Evolutionary conservation across 768 basidiomycete species (phyloP).

Genomic region (Cystobasidium onofrii): DNA sequence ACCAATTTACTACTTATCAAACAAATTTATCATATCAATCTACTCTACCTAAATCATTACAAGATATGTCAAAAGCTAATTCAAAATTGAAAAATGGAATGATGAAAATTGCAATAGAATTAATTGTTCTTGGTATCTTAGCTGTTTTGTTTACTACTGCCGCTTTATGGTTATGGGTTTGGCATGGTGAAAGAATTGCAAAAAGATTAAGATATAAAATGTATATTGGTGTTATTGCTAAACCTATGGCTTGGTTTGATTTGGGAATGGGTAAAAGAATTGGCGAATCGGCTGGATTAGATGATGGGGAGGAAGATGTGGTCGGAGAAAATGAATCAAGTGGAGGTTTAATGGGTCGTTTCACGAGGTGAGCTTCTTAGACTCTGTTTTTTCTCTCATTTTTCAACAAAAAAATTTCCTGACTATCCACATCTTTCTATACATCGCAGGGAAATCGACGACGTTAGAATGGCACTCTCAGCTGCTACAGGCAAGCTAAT

Average conservation of each 20-base stretch:
- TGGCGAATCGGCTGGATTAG: constrained; percentile 44
- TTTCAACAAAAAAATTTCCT: too few relatives aligned
- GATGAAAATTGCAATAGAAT: constrained; percentile 41
- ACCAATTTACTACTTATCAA: constrained; percentile 60
- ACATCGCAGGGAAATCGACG: constrained; percentile 94
- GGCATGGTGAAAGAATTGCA: constrained; percentile 72
- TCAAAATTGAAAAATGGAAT: constrained; percentile 39
- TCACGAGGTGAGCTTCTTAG: constrained; percentile 63
- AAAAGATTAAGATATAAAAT: constrained; percentile 60
- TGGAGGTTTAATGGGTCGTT: constrained; percentile 79
- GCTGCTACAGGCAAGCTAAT: constrained; percentile 67
- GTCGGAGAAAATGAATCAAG: constrained; percentile 50
- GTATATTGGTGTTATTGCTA: constrained; percentile 59
- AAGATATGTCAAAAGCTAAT: constrained; percentile 30
- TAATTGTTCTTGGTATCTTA: constrained; percentile 57
- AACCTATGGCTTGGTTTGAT: constrained; percentile 89
- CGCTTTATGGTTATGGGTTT: constrained; percentile 74
- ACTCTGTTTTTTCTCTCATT: too few relatives aligned
- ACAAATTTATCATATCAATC: constrained; percentile 41
- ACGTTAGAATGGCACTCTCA: constrained; percentile 75
- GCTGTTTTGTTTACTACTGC: constrained; percentile 65
- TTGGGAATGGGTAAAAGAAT: constrained; percentile 53
- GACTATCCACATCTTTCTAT: too few relatives aligned
- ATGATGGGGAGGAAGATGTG: constrained; percentile 49
- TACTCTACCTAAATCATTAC: background rate